phyloP scores from a whole-genome alignment of 495 filamentous ascomycete species.

The Clavariopsis aquatica region DNA sequence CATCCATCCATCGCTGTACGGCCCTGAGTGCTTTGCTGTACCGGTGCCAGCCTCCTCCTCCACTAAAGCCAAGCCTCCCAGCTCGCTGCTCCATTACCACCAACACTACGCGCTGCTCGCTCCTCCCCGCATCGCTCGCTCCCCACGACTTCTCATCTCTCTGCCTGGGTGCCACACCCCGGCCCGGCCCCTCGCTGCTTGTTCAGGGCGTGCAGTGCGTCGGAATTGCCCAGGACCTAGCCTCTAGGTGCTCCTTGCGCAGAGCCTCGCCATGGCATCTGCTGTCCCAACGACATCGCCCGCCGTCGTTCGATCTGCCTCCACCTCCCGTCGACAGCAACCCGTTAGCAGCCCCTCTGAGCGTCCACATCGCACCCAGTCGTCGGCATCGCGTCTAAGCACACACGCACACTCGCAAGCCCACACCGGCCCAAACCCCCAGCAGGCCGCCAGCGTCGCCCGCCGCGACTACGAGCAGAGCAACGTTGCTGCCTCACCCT shows the following conservation, averaged over 20 bases:
- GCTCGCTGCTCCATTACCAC: neutral
- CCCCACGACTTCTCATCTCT: neutral
- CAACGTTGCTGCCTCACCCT: slow-evolving; percentile 50
- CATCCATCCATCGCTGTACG: neutral
- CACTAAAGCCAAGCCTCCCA: neutral
- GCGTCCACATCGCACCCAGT: slow-evolving; percentile 59
- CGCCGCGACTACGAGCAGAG: slow-evolving; percentile 61
- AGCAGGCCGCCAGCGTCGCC: slow-evolving; percentile 54
- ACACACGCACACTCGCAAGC: slow-evolving; percentile 53
- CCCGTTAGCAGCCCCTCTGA: slow-evolving; percentile 51
- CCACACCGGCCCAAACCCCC: slow-evolving; percentile 50
- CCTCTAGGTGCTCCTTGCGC: slow-evolving; percentile 27
- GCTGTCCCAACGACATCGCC: slow-evolving; percentile 50
- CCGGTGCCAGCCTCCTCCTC: neutral
- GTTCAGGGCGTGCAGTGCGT: neutral
- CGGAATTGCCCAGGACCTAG: slow-evolving; percentile 2
- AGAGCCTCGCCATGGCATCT: slow-evolving; percentile 53
- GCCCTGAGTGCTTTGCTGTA: neutral
- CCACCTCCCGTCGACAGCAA: slow-evolving; percentile 55
- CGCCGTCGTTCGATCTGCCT: slow-evolving; percentile 56
- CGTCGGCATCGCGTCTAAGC: slow-evolving; percentile 52
- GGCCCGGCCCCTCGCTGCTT: slow-evolving; percentile 7
- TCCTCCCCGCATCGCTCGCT: slow-evolving; percentile 1
- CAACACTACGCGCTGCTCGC: too few relatives aligned
- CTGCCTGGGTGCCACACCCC: neutral